These are phyloP conservation scores for Hyphopichia wangnamkhiaoensis DNA, from an alignment of 1,139 yeast species.

Conservation along the genomic window DNA sequence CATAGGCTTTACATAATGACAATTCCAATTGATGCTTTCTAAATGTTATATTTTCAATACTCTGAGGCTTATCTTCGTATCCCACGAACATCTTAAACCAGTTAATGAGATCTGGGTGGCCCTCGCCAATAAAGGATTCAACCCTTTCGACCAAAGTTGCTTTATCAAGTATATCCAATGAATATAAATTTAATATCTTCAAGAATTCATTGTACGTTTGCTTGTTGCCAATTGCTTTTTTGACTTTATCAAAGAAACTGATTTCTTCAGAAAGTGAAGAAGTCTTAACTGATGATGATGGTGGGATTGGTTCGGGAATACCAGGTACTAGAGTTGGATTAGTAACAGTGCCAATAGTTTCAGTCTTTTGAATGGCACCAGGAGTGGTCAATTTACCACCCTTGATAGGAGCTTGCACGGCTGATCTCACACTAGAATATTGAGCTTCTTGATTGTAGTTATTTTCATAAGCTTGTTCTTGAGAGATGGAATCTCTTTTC, in stretches of 20 bases:
- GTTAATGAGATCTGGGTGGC: slow-evolving; percentile 72
- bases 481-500: slow-evolving; percentile 33
- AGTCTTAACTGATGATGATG: slow-evolving; percentile 51
- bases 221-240: slow-evolving; percentile 85
- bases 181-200: slow-evolving; percentile 79
- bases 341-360: slow-evolving; percentile 23
- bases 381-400: slow-evolving; percentile 25
- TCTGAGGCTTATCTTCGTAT: slow-evolving; percentile 72
- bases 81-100: slow-evolving; percentile 96
- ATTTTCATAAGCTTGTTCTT: slow-evolving; percentile 31
- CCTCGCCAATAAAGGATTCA: slow-evolving; percentile 78
- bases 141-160: slow-evolving; percentile 80
- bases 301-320: slow-evolving; percentile 82
- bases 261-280: slow-evolving; percentile 80
- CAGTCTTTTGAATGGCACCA: slow-evolving; percentile 16
- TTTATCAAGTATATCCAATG: slow-evolving; percentile 88
- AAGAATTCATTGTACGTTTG: slow-evolving; percentile 89
- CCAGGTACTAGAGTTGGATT: slow-evolving; percentile 80
- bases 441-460: slow-evolving; percentile 51
- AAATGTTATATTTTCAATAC: slow-evolving; percentile 84
- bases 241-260: slow-evolving; percentile 86
- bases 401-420: slow-evolving; percentile 26
- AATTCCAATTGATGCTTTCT: slow-evolving; percentile 89
- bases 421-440: slow-evolving; percentile 54
- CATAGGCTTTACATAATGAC: slow-evolving; percentile 82